Base-by-base conservation (phyloP, 768 basidiomycete species). In the Flagelloscypha sp. region DNA sequence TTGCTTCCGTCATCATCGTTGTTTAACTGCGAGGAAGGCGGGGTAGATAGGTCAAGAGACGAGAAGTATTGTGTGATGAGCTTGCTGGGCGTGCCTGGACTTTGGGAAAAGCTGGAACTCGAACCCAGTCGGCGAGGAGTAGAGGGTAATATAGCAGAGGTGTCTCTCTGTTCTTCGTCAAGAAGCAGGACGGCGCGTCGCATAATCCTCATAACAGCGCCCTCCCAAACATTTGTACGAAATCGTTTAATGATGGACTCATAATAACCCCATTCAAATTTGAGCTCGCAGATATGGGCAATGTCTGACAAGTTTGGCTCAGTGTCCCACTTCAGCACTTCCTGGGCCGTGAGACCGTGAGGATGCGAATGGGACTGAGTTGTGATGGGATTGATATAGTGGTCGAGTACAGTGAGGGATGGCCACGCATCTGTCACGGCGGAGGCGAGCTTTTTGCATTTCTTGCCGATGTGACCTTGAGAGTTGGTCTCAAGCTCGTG, bases 261-360 rank as follows among this genome's bases (percentile, higher is more conserved):
- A 47, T 69, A 79, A 33, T 86, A 79, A 0, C 90, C 90, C 90
- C 90, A 95, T 52, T 93, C 90, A 43, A 94, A 94, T 53, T 79
- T 84, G 30, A 79, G 67, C 55, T 95, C 92, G 61, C 89, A 93
- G 3, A 79, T 65, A 7, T 62, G 72, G 1, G 92, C 89, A 11
- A 93, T 70, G 36, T 72, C 74, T 11, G 70, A 71, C 1, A 87
- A 59, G 45, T 82, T 75, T 0, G 83, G 81, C 41, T 88, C 84
- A 35, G 57, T 51, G 22, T 50, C 48, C 72, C 72, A 76, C 37
- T 54, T 47, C 12, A 61, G 67, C 2, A 63, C 52, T 62, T 69
- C 71, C 48, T 36, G 32, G 35, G 17, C 36, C 0, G 61, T 68
- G 18, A 67, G 52, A 40, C 47, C 54, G 33, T 59, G 44, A 2